Evolutionary conservation across 2,329 filamentous ascomycete genomes (phyloP).

Genomic region (Geosmithia putterillii): DNA sequence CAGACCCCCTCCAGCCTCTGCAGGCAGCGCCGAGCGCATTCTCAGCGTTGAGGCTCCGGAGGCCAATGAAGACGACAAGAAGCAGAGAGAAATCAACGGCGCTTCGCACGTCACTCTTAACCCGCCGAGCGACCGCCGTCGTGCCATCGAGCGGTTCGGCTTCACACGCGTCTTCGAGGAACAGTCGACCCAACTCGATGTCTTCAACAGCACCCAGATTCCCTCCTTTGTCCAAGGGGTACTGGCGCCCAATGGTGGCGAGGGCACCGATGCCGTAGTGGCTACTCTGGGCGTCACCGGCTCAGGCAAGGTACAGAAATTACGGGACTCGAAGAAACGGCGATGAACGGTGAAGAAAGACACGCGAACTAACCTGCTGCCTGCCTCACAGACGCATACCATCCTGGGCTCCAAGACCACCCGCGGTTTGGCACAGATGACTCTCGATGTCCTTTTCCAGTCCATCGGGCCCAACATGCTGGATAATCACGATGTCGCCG

Average conservation of each 20-base stretch:
- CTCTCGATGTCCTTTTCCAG: slow-evolving; percentile 79
- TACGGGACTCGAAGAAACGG: neutral
- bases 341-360: neutral
- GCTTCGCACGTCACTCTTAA: slow-evolving; percentile 65
- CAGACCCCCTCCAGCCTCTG: slow-evolving; percentile 46
- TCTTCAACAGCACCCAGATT: slow-evolving; percentile 73
- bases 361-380: neutral
- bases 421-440: slow-evolving; percentile 81
- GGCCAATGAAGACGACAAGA: slow-evolving; percentile 14
- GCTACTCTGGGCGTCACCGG: slow-evolving; percentile 91
- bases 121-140: slow-evolving; percentile 73
- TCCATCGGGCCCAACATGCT: slow-evolving; percentile 64
- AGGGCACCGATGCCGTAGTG: slow-evolving; percentile 78
- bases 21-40: slow-evolving; percentile 49
- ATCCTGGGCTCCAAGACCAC: slow-evolving; percentile 81
- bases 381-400: slow-evolving; percentile 64
- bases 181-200: slow-evolving; percentile 67
- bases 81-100: slow-evolving; percentile 12
- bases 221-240: slow-evolving; percentile 70
- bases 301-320: slow-evolving; percentile 68
- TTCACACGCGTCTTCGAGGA: slow-evolving; percentile 94
- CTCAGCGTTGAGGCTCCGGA: slow-evolving; percentile 59
- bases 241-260: slow-evolving; percentile 55
- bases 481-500: slow-evolving; percentile 42
- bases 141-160: slow-evolving; percentile 84